Percentiles rank a stretch among this genome's conserved stretches.
Conservation (phyloP, 441 rosid genomes). For the Jatropha multifida region DNA sequence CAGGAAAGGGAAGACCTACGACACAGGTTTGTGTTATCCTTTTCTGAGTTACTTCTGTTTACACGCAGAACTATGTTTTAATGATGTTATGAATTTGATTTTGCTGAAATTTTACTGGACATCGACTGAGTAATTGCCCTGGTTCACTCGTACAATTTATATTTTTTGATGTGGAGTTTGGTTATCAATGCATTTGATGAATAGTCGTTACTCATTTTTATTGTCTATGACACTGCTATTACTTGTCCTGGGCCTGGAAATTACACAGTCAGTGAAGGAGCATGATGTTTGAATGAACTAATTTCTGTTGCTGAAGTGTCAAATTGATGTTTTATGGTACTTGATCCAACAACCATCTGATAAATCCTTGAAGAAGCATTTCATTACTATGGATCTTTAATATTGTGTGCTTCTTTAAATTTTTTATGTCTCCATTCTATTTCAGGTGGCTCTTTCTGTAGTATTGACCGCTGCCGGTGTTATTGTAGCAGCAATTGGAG, state of each 20-base stretch:
- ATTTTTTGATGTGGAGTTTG: neutral
- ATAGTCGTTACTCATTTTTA: neutral
- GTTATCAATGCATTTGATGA: neutral
- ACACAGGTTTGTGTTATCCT: slow-evolving; percentile 50
- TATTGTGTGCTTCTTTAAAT: neutral
- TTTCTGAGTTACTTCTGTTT: slow-evolving; percentile 7
- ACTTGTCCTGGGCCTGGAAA: neutral
- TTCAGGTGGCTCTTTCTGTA: slow-evolving; percentile 86
- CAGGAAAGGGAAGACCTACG: slow-evolving; percentile 80
- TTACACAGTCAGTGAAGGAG: neutral
- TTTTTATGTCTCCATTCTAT: slow-evolving; percentile 14
- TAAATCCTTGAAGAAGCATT: neutral
- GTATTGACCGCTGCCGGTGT: slow-evolving; percentile 80
- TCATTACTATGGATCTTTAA: neutral
- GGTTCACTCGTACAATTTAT: neutral
- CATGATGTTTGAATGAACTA: neutral
- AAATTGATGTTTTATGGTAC: neutral
- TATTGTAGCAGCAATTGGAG: slow-evolving; percentile 86
- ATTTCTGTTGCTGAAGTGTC: slow-evolving; percentile 4
- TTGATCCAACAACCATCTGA: neutral
- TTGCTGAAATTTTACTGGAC: neutral
- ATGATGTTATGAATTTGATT: neutral
- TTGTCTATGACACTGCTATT: neutral
- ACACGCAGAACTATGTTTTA: neutral
- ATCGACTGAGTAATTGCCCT: neutral